Percentiles rank a stretch among this genome's conserved stretches.
phyloP scores from a whole-genome alignment of 768 basidiomycete genomes.

The Tephrocybe sp. region DNA sequence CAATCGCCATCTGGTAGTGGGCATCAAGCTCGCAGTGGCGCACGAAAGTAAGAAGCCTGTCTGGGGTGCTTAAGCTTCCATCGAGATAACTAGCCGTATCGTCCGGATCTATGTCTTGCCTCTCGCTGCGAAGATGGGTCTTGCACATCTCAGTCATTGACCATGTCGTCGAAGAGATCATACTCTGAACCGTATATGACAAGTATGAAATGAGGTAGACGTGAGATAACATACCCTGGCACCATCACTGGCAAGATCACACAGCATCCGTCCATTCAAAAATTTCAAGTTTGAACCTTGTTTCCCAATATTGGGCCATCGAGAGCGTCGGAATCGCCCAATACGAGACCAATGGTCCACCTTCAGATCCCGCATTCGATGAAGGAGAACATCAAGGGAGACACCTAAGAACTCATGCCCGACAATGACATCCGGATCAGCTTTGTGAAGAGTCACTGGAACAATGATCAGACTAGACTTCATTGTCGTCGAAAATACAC shows the following conservation, averaged over 20 bases:
- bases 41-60: conserved; percentile 82
- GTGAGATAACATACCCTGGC: conserved; percentile 64
- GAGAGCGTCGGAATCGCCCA: conserved; percentile 83
- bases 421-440: conserved; percentile 93
- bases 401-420: conserved; percentile 94
- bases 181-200: conserved; percentile 53
- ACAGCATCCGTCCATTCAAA: conserved; percentile 81
- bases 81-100: conserved; percentile 93
- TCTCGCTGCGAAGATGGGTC: conserved; percentile 80
- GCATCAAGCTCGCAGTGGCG: conserved; percentile 95
- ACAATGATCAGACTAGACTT: background rate
- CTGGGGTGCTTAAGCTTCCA: conserved; percentile 72
- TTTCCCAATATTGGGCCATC: conserved; percentile 79
- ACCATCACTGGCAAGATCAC: conserved; percentile 92
- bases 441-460: conserved; percentile 72
- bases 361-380: conserved; percentile 89
- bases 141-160: conserved; percentile 96
- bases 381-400: conserved; percentile 85
- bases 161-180: conserved; percentile 99
- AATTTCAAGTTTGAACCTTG: conserved; percentile 85
- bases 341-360: conserved; percentile 94
- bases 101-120: conserved; percentile 95
- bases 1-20: conserved; percentile 97
- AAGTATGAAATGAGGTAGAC: background rate
- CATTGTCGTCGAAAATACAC: conserved; percentile 11